phyloP scores from a whole-genome alignment of 2,329 filamentous ascomycete genomes.

The Microsporum audouinii region DNA sequence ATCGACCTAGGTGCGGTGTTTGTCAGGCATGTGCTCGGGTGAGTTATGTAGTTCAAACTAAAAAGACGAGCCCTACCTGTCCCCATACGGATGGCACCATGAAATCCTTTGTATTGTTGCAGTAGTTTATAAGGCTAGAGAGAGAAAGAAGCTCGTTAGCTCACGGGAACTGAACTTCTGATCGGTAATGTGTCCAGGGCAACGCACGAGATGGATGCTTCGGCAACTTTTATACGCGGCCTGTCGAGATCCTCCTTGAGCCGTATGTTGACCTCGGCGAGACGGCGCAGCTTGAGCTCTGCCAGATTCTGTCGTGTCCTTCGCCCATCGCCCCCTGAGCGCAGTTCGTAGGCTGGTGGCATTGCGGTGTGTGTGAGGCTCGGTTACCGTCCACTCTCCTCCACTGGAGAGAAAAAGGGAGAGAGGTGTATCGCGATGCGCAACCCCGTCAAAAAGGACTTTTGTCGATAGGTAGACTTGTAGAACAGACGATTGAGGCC shows the following conservation, averaged over 20 bases:
- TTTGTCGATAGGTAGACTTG: no score
- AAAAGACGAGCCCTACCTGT: slow-evolving; percentile 38
- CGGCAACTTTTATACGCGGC: slow-evolving; percentile 88
- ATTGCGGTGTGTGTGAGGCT: slow-evolving; percentile 27
- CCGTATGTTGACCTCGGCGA: slow-evolving; percentile 94
- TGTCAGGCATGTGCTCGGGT: slow-evolving; percentile 11
- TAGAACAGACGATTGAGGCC: background rate
- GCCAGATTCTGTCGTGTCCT: slow-evolving; percentile 99
- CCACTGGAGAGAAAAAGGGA: background rate
- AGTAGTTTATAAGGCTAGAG: slow-evolving; percentile 86
- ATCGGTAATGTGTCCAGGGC: background rate
- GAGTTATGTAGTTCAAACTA: background rate
- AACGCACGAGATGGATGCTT: slow-evolving; percentile 73
- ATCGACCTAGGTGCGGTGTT: slow-evolving; percentile 50
- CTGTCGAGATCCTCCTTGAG: slow-evolving; percentile 91
- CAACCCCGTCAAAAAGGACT: background rate
- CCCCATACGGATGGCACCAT: slow-evolving; percentile 99
- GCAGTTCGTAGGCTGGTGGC: slow-evolving; percentile 54
- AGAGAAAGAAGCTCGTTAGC: slow-evolving; percentile 1
- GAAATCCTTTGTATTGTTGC: slow-evolving; percentile 94
- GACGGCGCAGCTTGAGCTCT: slow-evolving; percentile 86
- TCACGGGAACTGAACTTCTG: background rate
- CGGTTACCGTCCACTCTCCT: background rate
- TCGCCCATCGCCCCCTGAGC: slow-evolving; percentile 53
- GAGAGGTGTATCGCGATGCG: slow-evolving; percentile 2